A percentile compares a stretch with the other conserved stretches of the same genome.
phyloP scores from a whole-genome alignment of 2,329 filamentous ascomycete genomes.

The Apiospora aurea region DNA sequence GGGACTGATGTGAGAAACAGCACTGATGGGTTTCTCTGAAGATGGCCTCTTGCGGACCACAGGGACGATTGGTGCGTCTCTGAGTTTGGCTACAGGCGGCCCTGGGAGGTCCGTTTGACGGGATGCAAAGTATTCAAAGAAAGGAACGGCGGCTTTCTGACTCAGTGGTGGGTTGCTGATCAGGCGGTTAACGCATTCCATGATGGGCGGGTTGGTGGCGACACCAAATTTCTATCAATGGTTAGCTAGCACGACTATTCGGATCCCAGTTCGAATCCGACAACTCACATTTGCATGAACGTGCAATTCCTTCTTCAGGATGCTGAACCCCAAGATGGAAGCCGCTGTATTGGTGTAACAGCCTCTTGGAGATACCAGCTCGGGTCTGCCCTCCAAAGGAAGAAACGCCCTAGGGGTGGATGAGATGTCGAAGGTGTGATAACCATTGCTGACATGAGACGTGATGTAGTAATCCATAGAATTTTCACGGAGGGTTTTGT shows the following conservation, averaged over 20 bases:
- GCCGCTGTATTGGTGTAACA: slow-evolving; percentile 86
- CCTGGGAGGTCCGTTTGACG: slow-evolving; percentile 77
- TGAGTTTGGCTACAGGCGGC: slow-evolving; percentile 65
- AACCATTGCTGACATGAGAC: slow-evolving; percentile 80
- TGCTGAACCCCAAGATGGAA: slow-evolving; percentile 79
- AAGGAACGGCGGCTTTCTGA: slow-evolving; percentile 67
- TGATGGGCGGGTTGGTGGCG: slow-evolving; percentile 78
- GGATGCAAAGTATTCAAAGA: slow-evolving; percentile 86
- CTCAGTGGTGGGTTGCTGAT: slow-evolving; percentile 75
- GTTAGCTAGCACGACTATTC: not conserved
- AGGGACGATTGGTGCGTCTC: slow-evolving; percentile 75
- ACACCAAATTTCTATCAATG: slow-evolving; percentile 76
- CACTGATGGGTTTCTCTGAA: slow-evolving; percentile 49
- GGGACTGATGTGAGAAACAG: slow-evolving; percentile 68
- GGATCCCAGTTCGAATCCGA: no score
- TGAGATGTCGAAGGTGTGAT: slow-evolving; percentile 68
- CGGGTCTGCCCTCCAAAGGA: slow-evolving; percentile 73
- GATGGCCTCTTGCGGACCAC: slow-evolving; percentile 49
- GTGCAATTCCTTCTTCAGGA: slow-evolving; percentile 79
- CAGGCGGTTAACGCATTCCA: slow-evolving; percentile 76
- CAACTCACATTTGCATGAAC: slow-evolving; percentile 68
- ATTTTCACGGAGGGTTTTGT: slow-evolving; percentile 66
- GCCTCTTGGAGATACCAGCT: slow-evolving; percentile 73
- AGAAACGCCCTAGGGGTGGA: slow-evolving; percentile 67
- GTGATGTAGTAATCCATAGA: slow-evolving; percentile 84